Evolutionary conservation across 106 monocot species (phyloP).

Genomic region (Xerophyta viscosa): DNA sequence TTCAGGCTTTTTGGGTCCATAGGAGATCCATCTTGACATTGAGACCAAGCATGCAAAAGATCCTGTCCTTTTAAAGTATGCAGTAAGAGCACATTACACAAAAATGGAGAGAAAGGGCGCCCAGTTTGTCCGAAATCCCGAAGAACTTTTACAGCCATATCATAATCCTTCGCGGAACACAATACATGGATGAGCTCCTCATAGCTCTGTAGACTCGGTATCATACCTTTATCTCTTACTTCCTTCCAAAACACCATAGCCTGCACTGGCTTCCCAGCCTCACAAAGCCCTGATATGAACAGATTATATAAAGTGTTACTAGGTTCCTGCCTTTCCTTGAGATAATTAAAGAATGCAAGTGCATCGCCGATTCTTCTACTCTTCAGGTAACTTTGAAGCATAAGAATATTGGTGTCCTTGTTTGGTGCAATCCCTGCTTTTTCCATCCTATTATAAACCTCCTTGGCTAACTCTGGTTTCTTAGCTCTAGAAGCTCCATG

Average conservation of each 20-base stretch:
- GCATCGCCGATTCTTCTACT: conserved; percentile 41
- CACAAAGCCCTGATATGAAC: conserved; percentile 62
- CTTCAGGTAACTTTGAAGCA: conserved; percentile 57
- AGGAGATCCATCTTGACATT: conserved; percentile 4
- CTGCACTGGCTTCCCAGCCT: conserved; percentile 45
- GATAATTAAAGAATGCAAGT: conserved; percentile 36
- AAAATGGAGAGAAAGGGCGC: conserved; percentile 62
- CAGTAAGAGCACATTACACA: conserved; percentile 70
- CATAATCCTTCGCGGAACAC: conserved; percentile 36
- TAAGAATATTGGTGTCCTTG: conserved; percentile 36
- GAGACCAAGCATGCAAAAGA: conserved; percentile 43
- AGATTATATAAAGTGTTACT: conserved; percentile 60
- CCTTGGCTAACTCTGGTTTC: conserved; percentile 43
- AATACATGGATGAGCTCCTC: conserved; percentile 69
- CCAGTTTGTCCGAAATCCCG: conserved; percentile 60
- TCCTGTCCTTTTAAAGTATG: conserved; percentile 58
- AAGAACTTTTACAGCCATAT: conserved; percentile 38
- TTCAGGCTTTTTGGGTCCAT: not conserved
- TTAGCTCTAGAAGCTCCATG: conserved; percentile 52
- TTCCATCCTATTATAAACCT: conserved; percentile 57
- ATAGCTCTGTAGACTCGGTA: conserved; percentile 72
- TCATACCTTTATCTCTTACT: conserved; percentile 44
- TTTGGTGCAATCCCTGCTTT: conserved; percentile 37
- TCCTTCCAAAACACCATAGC: conserved; percentile 71
- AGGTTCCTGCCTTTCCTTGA: conserved; percentile 29